Evolutionary conservation across 2,329 filamentous ascomycete species (phyloP).

Genomic region (Aspergillus ustus): DNA sequence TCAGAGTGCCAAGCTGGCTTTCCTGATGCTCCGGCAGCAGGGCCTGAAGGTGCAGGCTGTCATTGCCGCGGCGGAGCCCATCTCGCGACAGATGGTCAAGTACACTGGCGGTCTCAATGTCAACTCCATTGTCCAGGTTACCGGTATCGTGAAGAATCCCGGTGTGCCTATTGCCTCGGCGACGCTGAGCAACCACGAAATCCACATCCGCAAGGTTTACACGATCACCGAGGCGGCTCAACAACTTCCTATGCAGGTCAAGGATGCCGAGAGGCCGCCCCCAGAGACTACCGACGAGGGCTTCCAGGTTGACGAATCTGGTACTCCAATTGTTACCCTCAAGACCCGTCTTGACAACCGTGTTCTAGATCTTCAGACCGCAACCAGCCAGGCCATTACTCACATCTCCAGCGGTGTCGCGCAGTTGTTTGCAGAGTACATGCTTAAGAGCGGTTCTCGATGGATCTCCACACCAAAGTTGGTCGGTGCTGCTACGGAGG

Average conservation of each 20-base stretch:
- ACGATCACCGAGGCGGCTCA: slow-evolving; percentile 69
- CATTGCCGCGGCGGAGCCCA: slow-evolving; percentile 63
- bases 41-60: slow-evolving; percentile 84
- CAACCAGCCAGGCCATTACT: slow-evolving; percentile 89
- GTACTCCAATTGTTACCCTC: slow-evolving; percentile 74
- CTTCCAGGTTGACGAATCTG: slow-evolving; percentile 55
- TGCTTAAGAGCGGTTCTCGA: slow-evolving; percentile 74
- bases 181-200: slow-evolving; percentile 76
- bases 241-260: slow-evolving; percentile 64
- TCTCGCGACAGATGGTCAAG: slow-evolving; percentile 92
- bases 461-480: slow-evolving; percentile 89
- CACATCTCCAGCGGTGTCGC: slow-evolving; percentile 68
- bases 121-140: slow-evolving; percentile 82
- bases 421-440: slow-evolving; percentile 77
- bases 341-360: slow-evolving; percentile 88
- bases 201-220: slow-evolving; percentile 87
- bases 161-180: slow-evolving; percentile 88
- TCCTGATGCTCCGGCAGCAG: slow-evolving; percentile 81
- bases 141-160: slow-evolving; percentile 79
- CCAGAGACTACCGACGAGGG: slow-evolving; percentile 52
- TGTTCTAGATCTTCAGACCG: slow-evolving; percentile 87
- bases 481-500: slow-evolving; percentile 87
- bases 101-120: slow-evolving; percentile 75
- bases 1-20: slow-evolving; percentile 89
- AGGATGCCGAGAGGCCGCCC: slow-evolving; percentile 56